A percentile compares a stretch with the other conserved stretches of the same genome.
Evolutionary conservation across 805 yeast species (phyloP).

Genomic region (Jamesozyma piceae): DNA sequence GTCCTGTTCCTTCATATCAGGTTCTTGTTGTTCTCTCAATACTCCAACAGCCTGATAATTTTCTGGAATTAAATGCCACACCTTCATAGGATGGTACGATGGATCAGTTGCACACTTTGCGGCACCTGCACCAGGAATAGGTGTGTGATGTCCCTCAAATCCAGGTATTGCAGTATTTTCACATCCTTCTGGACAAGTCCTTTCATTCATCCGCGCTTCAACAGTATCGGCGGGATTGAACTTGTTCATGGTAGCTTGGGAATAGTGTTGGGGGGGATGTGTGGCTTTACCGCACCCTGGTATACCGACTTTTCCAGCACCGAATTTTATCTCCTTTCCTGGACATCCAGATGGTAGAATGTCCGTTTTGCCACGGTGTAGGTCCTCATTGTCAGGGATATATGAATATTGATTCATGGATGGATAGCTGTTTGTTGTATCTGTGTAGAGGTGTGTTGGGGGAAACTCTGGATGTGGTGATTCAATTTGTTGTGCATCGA

Average conservation of each 20-base stretch:
- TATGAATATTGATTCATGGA: conserved; percentile 1
- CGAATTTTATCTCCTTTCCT: conserved; percentile 3
- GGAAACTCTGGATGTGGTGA: conserved; percentile 6
- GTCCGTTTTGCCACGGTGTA: conserved; percentile 2
- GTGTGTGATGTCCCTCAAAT: conserved; percentile 10
- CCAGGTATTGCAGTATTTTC: conserved; percentile 7
- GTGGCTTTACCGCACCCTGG: conserved; percentile 11
- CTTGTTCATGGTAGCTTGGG: not conserved
- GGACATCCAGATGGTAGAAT: conserved; percentile 6
- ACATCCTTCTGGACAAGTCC: conserved; percentile 4
- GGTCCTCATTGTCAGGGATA: conserved; percentile 6
- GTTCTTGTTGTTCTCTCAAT: not conserved
- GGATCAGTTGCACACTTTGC: too few species aligned
- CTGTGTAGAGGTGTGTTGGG: conserved; percentile 6
- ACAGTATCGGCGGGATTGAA: conserved; percentile 5
- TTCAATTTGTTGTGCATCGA: not conserved
- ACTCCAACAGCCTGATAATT: not conserved
- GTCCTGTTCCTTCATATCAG: not conserved
- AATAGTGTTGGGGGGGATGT: not conserved
- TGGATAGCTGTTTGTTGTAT: conserved; percentile 2
- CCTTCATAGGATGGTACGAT: conserved; percentile 1
- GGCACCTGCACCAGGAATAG: conserved; percentile 14
- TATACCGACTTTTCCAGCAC: conserved; percentile 3
- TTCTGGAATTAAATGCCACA: conserved; percentile 7
- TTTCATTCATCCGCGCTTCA: conserved; percentile 12